Evolutionary conservation across 768 basidiomycete genomes (phyloP).

Genomic region (Podaxis sp.): DNA sequence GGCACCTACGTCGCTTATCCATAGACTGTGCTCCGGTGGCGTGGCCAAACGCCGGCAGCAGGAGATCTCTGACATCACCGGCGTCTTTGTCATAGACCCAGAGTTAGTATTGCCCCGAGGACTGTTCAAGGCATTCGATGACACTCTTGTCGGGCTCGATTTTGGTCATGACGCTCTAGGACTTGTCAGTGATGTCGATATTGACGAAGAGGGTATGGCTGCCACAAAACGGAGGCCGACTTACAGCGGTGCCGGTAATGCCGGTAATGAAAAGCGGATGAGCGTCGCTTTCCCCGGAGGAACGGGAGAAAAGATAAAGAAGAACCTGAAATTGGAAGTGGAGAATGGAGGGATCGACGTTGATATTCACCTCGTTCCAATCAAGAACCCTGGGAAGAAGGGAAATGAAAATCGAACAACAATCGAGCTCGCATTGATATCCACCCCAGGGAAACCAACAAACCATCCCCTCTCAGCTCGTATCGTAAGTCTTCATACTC

Average conservation of each 20-base stretch:
- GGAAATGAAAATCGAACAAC: slow-evolving; percentile 18
- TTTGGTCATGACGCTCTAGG: background rate
- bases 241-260: background rate
- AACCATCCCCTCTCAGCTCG: slow-evolving; percentile 36
- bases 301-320: slow-evolving; percentile 13
- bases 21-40: background rate
- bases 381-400: slow-evolving; percentile 13
- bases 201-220: background rate
- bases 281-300: background rate
- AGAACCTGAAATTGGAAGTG: slow-evolving; percentile 41
- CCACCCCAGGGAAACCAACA: background rate
- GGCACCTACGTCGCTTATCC: background rate
- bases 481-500: slow-evolving; percentile 30
- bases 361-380: slow-evolving; percentile 37
- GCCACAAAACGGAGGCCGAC: background rate
- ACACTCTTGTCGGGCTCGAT: slow-evolving; percentile 1
- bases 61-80: slow-evolving; percentile 12
- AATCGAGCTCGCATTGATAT: background rate
- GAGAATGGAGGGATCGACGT: slow-evolving; percentile 42
- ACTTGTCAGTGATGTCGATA: background rate
- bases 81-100: slow-evolving; percentile 15
- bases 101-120: slow-evolving; percentile 8
- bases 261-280: background rate
- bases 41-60: background rate
- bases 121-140: slow-evolving; percentile 6